A percentile compares a stretch with the other conserved stretches of the same genome.
These are phyloP conservation scores for Cyclostephanos invisitatus DNA, from an alignment of 108 stramenopile genomes.

Conservation along the genomic window DNA sequence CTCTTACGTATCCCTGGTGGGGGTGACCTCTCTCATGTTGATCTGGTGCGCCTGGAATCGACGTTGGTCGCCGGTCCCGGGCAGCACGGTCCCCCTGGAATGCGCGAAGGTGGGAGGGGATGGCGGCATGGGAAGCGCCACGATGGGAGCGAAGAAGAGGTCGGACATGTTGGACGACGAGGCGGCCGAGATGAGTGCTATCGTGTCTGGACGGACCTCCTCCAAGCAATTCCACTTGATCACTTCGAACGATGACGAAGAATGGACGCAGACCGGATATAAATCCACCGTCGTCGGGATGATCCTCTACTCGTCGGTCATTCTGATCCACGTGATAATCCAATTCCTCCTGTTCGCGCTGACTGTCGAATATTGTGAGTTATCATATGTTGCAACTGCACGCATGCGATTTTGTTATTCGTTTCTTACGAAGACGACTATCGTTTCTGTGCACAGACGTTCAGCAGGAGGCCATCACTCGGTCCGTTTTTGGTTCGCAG, in stretches of 20 bases:
- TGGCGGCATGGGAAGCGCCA: too few species aligned
- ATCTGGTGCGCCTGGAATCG: conserved; percentile 60
- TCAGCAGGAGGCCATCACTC: conserved; percentile 28
- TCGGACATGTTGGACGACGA: conserved; percentile 2
- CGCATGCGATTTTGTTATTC: background rate
- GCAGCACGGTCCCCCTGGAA: conserved; percentile 34
- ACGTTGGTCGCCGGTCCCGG: conserved; percentile 39
- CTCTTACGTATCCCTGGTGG: conserved; percentile 10
- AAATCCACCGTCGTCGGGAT: conserved; percentile 46
- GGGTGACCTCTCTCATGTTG: conserved; percentile 47
- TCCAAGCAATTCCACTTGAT: too few species aligned
- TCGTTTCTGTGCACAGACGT: background rate
- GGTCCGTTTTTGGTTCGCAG: conserved; percentile 13
- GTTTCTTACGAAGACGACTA: background rate
- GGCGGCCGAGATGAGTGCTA: too few species aligned
- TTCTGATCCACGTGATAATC: conserved; percentile 31
- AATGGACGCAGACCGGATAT: conserved; percentile 64
- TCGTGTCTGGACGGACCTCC: too few species aligned
- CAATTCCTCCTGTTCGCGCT: conserved; percentile 42
- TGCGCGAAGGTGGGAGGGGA: background rate
- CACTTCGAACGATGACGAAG: too few species aligned
- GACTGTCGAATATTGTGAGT: conserved; percentile 42
- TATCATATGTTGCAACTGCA: background rate
- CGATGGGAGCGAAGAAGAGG: too few species aligned
- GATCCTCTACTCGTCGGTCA: conserved; percentile 39